Percentiles rank a stretch among this genome's conserved stretches.
These are phyloP conservation scores for Monosporascus sp. DNA, from an alignment of 2,329 filamentous ascomycete genomes.

Conservation along the genomic window DNA sequence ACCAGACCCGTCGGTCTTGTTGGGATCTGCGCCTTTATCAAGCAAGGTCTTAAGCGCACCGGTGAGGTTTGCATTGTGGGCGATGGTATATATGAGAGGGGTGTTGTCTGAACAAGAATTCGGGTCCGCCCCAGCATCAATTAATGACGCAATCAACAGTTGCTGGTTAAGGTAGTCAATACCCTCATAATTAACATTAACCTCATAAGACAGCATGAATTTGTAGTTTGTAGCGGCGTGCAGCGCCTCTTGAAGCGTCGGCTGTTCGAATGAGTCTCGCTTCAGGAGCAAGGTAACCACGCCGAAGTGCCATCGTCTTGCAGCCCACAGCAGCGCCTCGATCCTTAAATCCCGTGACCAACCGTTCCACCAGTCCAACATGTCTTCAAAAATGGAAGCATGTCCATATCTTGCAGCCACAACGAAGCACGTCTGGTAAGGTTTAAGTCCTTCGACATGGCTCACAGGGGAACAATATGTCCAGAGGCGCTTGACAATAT, in stretches of 20 bases:
- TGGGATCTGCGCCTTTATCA: slow-evolving; percentile 20
- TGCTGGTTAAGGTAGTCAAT: slow-evolving; percentile 12
- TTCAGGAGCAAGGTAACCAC: slow-evolving; percentile 6
- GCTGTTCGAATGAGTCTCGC: slow-evolving; percentile 1
- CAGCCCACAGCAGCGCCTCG: slow-evolving; percentile 7
- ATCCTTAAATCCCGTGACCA: slow-evolving; percentile 6
- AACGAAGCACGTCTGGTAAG: no score
- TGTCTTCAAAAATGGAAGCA: slow-evolving; percentile 8
- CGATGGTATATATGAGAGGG: slow-evolving; percentile 5
- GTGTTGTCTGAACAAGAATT: slow-evolving; percentile 1
- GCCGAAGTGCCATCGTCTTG: slow-evolving; percentile 8
- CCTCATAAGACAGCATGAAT: background rate
- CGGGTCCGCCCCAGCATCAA: slow-evolving; percentile 16
- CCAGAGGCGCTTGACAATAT: slow-evolving; percentile 1
- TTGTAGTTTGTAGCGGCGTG: background rate
- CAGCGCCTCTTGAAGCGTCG: slow-evolving; percentile 5
- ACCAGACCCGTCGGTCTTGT: slow-evolving; percentile 5
- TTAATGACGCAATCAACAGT: slow-evolving; percentile 10
- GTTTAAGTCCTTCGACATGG: no score
- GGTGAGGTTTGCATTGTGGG: slow-evolving; percentile 3
- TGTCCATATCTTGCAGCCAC: slow-evolving; percentile 9
- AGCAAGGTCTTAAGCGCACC: slow-evolving; percentile 18
- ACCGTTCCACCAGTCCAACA: slow-evolving; percentile 10
- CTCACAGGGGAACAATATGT: background rate
- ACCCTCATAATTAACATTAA: no score